Evolutionary conservation across 2,329 filamentous ascomycete genomes (phyloP).

Genomic region (Blastomyces gilchristii): DNA sequence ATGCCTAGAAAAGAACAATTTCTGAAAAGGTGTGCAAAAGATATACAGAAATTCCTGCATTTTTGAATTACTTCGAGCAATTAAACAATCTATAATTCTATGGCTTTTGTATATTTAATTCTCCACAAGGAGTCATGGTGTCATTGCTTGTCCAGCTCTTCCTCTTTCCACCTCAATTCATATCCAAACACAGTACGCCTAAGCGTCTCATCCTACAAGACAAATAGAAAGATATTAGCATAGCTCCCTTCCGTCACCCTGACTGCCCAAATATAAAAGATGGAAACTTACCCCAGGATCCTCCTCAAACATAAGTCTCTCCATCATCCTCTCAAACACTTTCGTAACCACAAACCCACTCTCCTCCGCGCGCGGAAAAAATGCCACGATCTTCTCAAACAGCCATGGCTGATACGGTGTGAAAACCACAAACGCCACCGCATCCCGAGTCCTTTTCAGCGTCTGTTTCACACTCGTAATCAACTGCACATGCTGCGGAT

Average conservation of each 20-base stretch:
- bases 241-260: neutral
- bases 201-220: slow-evolving; percentile 57
- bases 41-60: neutral
- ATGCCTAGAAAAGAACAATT: neutral
- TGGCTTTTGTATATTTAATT: slow-evolving; percentile 4
- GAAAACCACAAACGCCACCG: slow-evolving; percentile 77
- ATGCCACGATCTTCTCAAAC: slow-evolving; percentile 69
- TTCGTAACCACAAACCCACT: slow-evolving; percentile 67
- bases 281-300: slow-evolving; percentile 58
- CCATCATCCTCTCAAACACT: slow-evolving; percentile 70
- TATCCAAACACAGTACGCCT: slow-evolving; percentile 76
- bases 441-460: slow-evolving; percentile 45
- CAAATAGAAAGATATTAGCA: neutral
- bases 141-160: slow-evolving; percentile 20
- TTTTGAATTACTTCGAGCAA: neutral
- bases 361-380: slow-evolving; percentile 67
- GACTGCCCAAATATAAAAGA: neutral
- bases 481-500: slow-evolving; percentile 73
- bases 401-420: slow-evolving; percentile 91
- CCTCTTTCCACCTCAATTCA: slow-evolving; percentile 52
- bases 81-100: neutral
- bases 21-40: neutral
- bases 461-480: slow-evolving; percentile 60
- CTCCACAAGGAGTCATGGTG: neutral
- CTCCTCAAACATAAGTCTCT: slow-evolving; percentile 78